A percentile compares a stretch with the other conserved stretches of the same genome.
These are phyloP conservation scores for Novymonas esmeraldas DNA, from an alignment of 208 protist species.

Conservation along the genomic window DNA sequence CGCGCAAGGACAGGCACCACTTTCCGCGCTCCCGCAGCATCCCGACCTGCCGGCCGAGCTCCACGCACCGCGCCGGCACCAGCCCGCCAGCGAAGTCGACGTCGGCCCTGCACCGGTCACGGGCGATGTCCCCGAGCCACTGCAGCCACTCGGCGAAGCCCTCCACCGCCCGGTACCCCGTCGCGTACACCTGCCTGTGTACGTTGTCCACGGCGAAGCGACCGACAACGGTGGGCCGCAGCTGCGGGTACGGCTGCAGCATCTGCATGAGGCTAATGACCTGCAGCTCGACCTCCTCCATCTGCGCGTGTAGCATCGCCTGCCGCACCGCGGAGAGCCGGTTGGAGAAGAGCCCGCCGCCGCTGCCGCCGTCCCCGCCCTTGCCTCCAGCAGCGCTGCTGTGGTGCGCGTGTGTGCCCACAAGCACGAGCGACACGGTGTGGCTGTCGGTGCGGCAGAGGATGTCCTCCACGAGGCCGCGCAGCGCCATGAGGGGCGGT, in stretches of 20 bases:
- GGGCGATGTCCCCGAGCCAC: slow-evolving; percentile 72
- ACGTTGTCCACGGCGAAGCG: slow-evolving; percentile 76
- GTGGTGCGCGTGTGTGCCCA: slow-evolving; percentile 44
- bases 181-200: slow-evolving; percentile 45
- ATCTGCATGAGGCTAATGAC: slow-evolving; percentile 69
- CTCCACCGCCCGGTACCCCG: slow-evolving; percentile 43
- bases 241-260: slow-evolving; percentile 59
- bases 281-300: slow-evolving; percentile 64
- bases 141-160: slow-evolving; percentile 65
- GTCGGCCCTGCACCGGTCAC: slow-evolving; percentile 60
- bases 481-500: slow-evolving; percentile 44
- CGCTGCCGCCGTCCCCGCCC: not conserved
- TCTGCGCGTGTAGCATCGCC: slow-evolving; percentile 29
- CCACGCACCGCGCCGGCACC: slow-evolving; percentile 50
- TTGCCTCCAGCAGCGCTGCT: slow-evolving; percentile 11
- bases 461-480: slow-evolving; percentile 68
- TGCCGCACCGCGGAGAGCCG: slow-evolving; percentile 15
- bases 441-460: slow-evolving; percentile 64
- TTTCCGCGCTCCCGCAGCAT: slow-evolving; percentile 40
- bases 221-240: slow-evolving; percentile 68
- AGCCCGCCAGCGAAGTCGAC: slow-evolving; percentile 70
- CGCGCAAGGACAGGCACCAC: slow-evolving; percentile 55
- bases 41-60: slow-evolving; percentile 38
- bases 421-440: slow-evolving; percentile 41
- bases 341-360: slow-evolving; percentile 2